phyloP scores from a whole-genome alignment of 1,139 yeast genomes.

The Pichia sp. region DNA sequence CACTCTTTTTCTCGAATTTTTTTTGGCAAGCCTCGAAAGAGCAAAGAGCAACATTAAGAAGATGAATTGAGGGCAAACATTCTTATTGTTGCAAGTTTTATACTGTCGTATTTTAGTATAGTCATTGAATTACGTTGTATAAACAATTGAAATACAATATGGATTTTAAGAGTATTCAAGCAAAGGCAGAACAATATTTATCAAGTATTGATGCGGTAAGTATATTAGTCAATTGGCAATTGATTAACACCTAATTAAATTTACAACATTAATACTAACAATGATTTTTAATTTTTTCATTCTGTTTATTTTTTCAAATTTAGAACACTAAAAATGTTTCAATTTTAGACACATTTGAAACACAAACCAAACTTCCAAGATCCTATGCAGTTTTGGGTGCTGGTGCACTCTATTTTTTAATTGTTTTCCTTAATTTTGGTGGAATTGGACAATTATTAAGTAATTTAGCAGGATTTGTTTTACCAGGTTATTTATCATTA shows the following conservation, averaged over 20 bases:
- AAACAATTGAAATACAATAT: constrained; percentile 17
- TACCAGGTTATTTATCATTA: constrained; percentile 88
- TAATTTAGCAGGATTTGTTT: constrained; percentile 82
- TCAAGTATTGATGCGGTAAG: constrained; percentile 13
- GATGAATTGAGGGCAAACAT: too few species aligned
- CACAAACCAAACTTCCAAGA: constrained; percentile 74
- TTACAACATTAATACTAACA: neutral
- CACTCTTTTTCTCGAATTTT: too few species aligned
- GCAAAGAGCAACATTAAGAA: too few species aligned
- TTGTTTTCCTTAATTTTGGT: constrained; percentile 83
- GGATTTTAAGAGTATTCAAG: constrained; percentile 30
- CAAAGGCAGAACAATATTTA: constrained; percentile 25
- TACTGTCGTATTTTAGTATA: neutral
- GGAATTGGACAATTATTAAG: constrained; percentile 91
- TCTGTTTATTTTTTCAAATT: neutral
- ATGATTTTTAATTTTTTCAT: constrained; percentile 1
- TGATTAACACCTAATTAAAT: neutral
- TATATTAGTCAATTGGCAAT: neutral
- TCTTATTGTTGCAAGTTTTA: too few species aligned
- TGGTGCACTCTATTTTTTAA: constrained; percentile 58
- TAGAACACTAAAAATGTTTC: constrained; percentile 24
- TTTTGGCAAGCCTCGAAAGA: too few species aligned
- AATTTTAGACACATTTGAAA: constrained; percentile 51
- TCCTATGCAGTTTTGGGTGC: constrained; percentile 73
- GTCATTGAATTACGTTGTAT: too few species aligned